These are phyloP conservation scores for Solanum ossicruentum DNA, from an alignment of 257 asterid species.

Conservation along the genomic window DNA sequence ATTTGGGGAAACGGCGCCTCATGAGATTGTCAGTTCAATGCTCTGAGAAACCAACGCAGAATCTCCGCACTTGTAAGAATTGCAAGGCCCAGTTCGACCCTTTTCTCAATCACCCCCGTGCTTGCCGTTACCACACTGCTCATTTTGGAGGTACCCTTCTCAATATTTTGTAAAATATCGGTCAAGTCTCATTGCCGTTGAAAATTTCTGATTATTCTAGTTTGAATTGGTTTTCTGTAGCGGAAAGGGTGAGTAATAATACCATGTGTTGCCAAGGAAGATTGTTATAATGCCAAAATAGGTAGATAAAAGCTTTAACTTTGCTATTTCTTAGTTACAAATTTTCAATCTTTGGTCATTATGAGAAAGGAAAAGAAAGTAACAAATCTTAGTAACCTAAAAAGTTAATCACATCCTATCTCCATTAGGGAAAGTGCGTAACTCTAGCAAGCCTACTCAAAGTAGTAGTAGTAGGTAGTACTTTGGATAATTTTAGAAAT, in stretches of 20 bases:
- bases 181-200: background rate
- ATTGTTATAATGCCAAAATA: background rate
- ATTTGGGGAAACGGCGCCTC: conserved; percentile 8
- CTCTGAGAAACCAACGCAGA: conserved; percentile 26
- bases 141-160: conserved; percentile 78
- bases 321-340: background rate
- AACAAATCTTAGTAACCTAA: background rate
- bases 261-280: background rate
- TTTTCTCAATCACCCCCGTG: conserved; percentile 61
- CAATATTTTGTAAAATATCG: background rate
- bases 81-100: conserved; percentile 90
- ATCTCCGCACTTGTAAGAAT: conserved; percentile 65
- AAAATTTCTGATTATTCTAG: background rate
- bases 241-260: background rate
- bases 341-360: background rate
- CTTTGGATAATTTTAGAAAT: background rate
- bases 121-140: conserved; percentile 82
- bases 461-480: background rate
- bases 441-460: background rate
- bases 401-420: background rate
- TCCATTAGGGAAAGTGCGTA: background rate
- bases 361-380: background rate
- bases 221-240: background rate
- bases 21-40: conserved; percentile 31
- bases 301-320: background rate